Evolutionary conservation across 768 basidiomycete species (phyloP).

Genomic region (Amyloporia xantha): DNA sequence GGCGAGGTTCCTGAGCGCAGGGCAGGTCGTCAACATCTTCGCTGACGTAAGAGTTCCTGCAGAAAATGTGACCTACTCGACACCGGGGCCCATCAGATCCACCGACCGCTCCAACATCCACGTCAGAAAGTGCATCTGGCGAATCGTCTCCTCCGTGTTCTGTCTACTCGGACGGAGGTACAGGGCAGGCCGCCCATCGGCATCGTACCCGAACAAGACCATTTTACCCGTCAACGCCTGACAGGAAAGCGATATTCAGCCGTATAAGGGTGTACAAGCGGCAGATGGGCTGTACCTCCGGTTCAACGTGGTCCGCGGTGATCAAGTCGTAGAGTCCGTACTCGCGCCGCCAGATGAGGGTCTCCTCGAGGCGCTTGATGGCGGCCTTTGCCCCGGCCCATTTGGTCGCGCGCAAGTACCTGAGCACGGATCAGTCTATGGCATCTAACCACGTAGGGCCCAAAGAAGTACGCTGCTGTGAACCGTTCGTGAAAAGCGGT

Average conservation of each 20-base stretch:
- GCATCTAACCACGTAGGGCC: too few relatives aligned
- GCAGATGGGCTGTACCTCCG: conserved; percentile 47
- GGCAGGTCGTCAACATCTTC: too few relatives aligned
- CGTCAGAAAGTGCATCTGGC: conserved; percentile 68
- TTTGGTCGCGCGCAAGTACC: conserved; percentile 74
- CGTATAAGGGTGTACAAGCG: not conserved
- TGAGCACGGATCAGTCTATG: conserved; percentile 16
- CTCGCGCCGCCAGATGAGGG: conserved; percentile 75
- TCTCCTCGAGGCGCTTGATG: conserved; percentile 62
- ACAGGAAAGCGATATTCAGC: not conserved
- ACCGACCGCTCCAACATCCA: conserved; percentile 74
- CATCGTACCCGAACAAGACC: conserved; percentile 72
- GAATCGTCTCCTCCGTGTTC: conserved; percentile 63
- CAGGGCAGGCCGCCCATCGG: conserved; percentile 52
- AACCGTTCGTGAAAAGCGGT: not conserved
- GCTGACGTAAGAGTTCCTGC: too few relatives aligned
- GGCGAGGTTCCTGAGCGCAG: conserved; percentile 51
- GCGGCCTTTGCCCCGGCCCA: conserved; percentile 51
- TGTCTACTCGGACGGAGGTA: conserved; percentile 69
- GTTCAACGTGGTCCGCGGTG: conserved; percentile 57
- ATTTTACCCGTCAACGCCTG: conserved; percentile 80
- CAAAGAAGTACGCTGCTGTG: too few relatives aligned
- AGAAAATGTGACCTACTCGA: conserved; percentile 54
- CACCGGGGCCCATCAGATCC: conserved; percentile 74
- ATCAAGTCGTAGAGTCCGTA: conserved; percentile 64